These are phyloP conservation scores for Polytrichum formosum DNA, from an alignment of 225 moss, liverwort and hornwort species.

Conservation along the genomic window DNA sequence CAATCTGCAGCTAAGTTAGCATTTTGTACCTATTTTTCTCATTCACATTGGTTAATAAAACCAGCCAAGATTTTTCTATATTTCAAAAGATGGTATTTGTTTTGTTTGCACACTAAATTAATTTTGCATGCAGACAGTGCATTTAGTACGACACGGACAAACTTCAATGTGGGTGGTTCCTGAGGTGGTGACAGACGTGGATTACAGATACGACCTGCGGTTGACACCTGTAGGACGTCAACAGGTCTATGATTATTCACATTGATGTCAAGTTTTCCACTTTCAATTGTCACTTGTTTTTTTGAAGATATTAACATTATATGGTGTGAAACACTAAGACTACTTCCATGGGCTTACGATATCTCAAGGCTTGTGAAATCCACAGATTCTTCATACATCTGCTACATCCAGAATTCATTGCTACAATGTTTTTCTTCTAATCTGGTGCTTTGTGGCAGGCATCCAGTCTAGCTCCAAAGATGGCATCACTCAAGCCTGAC, in stretches of 20 bases:
- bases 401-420: too few species aligned
- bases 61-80: neutral
- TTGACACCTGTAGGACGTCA: conserved; percentile 54
- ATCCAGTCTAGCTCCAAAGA: conserved; percentile 36
- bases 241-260: conserved; percentile 27
- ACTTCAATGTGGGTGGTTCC: conserved; percentile 26
- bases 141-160: conserved; percentile 58
- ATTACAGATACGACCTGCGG: conserved; percentile 43
- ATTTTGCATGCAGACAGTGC: conserved; percentile 33
- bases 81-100: neutral
- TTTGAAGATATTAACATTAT: neutral
- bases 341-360: too few species aligned
- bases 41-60: too few species aligned
- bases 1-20: neutral
- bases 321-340: too few species aligned
- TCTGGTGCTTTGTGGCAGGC: conserved; percentile 26
- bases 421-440: neutral
- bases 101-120: neutral
- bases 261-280: neutral
- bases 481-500: conserved; percentile 41
- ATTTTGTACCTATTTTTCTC: neutral
- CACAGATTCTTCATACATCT: too few species aligned
- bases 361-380: too few species aligned
- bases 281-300: neutral
- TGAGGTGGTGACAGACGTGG: conserved; percentile 12